These are phyloP conservation scores for Talaromyces sp. DNA, from an alignment of 2,329 filamentous ascomycete genomes.

Conservation along the genomic window DNA sequence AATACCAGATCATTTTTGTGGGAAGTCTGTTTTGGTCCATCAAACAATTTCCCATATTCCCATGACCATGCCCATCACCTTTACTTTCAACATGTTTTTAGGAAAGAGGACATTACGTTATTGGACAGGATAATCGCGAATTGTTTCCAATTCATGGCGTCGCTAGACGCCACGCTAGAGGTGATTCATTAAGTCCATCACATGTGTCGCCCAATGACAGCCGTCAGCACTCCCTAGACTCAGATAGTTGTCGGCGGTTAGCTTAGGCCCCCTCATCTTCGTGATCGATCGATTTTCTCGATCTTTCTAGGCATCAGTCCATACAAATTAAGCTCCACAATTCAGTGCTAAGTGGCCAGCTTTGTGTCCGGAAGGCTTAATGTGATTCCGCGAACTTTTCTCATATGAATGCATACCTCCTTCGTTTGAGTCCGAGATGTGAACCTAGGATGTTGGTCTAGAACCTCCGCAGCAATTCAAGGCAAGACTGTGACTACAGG, in stretches of 20 bases:
- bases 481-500: background rate
- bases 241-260: background rate
- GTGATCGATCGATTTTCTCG: background rate
- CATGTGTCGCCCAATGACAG: background rate
- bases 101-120: too few species aligned
- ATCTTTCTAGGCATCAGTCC: background rate
- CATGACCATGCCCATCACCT: too few species aligned
- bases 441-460: background rate
- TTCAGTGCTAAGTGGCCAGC: background rate
- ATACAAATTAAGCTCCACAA: background rate
- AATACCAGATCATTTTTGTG: too few species aligned
- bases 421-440: background rate
- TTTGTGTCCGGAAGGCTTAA: background rate
- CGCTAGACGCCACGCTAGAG: background rate
- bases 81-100: too few species aligned
- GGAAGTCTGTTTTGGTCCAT: too few species aligned
- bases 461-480: background rate
- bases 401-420: background rate
- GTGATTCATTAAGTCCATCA: background rate
- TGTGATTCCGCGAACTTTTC: background rate
- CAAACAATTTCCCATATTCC: too few species aligned
- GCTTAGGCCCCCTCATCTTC: background rate
- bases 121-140: too few species aligned
- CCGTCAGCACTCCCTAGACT: background rate
- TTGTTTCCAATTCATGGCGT: background rate